These are phyloP conservation scores for Starmerella geochares DNA, from an alignment of 805 yeast genomes.

Conservation along the genomic window DNA sequence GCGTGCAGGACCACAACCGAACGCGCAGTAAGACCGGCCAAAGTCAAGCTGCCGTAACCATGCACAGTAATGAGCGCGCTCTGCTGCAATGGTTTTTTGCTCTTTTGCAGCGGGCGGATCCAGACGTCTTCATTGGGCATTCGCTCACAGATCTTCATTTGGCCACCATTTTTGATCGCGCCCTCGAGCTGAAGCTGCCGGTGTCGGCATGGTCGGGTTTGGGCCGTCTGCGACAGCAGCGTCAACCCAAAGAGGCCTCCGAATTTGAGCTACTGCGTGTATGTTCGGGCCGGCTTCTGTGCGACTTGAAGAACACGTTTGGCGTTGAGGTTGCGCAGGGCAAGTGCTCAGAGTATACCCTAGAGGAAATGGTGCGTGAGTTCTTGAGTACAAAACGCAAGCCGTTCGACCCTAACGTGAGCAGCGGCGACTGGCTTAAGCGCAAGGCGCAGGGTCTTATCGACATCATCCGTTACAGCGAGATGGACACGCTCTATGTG, in stretches of 20 bases:
- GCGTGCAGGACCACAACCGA: conserved; percentile 38
- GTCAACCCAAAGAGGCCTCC: conserved; percentile 14
- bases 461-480: conserved; percentile 61
- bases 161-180: conserved; percentile 70
- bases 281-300: conserved; percentile 72
- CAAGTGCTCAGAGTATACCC: conserved; percentile 81
- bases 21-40: conserved; percentile 28
- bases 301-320: conserved; percentile 90
- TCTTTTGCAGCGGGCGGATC: conserved; percentile 64
- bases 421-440: conserved; percentile 44
- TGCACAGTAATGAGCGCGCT: conserved; percentile 64
- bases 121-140: conserved; percentile 87
- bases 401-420: conserved; percentile 53
- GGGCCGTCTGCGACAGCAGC: conserved; percentile 44
- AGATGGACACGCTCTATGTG: conserved; percentile 53
- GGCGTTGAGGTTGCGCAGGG: conserved; percentile 85
- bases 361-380: conserved; percentile 79
- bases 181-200: conserved; percentile 60
- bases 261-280: conserved; percentile 51
- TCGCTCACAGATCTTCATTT: conserved; percentile 66
- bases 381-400: conserved; percentile 54
- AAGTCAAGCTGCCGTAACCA: conserved; percentile 31
- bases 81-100: conserved; percentile 67
- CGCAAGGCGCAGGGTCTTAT: conserved; percentile 53
- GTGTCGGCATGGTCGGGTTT: conserved; percentile 56